phyloP scores from a whole-genome alignment of 2,329 filamentous ascomycete species.

The Arthrobotrys sphaeroides region DNA sequence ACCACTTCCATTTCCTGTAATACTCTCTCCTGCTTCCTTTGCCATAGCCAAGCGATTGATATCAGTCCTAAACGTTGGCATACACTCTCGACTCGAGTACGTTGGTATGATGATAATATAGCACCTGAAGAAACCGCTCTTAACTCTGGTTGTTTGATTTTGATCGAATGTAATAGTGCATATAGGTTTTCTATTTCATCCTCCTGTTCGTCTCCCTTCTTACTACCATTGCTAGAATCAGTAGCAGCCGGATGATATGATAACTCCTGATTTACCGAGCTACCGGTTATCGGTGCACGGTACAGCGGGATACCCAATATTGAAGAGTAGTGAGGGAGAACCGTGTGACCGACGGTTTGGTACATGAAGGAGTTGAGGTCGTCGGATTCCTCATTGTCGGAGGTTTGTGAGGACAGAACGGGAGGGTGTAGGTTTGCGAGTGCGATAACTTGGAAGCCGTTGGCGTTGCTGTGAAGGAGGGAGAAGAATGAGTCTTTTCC shows the following conservation, averaged over 20 bases:
- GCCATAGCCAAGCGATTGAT: conserved; percentile 90
- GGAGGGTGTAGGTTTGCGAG: conserved; percentile 85
- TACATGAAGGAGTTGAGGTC: conserved; percentile 99
- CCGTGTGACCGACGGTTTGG: conserved; percentile 89
- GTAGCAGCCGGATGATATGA: conserved; percentile 69
- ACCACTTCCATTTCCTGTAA: conserved; percentile 81
- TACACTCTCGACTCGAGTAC: conserved; percentile 92
- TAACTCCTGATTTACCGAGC: conserved; percentile 74
- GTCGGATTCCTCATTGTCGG: conserved; percentile 56
- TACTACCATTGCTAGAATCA: neutral
- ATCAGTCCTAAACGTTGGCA: conserved; percentile 82
- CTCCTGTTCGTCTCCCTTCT: conserved; percentile 47
- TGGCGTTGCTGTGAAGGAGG: conserved; percentile 84
- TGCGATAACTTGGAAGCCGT: conserved; percentile 85
- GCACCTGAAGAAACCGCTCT: conserved; percentile 91
- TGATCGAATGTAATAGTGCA: conserved; percentile 75
- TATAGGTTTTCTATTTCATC: conserved; percentile 93
- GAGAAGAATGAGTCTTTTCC: conserved; percentile 98
- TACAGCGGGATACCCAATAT: conserved; percentile 86
- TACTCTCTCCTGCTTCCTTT: conserved; percentile 67
- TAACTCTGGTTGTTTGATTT: conserved; percentile 75
- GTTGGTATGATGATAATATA: conserved; percentile 93
- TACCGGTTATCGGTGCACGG: conserved; percentile 77
- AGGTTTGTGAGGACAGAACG: conserved; percentile 29
- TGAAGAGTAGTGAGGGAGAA: conserved; percentile 83